Base-by-base conservation (phyloP, 2,329 filamentous ascomycete species). In the Periconia sp. region DNA sequence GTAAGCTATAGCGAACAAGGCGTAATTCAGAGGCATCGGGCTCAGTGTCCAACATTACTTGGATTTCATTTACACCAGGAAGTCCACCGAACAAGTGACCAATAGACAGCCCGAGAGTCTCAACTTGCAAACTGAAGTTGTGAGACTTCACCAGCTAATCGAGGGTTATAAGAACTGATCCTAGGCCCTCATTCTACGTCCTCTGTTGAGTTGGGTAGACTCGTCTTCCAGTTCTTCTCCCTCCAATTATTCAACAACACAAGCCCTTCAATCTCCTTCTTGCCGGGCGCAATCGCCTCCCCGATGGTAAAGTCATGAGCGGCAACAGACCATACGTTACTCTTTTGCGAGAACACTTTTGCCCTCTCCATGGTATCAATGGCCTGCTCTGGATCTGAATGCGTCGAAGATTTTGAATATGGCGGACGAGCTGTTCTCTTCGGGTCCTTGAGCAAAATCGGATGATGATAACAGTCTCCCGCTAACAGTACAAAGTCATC, bases 391-490 rank as follows among this genome's bases (percentile, higher is more conserved):
- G 61, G 57, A 23, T 66, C 60, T 2, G 48, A 23, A 40, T 67
- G 65, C 61, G 67, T 68, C 10, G 48, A 44, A 1, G 40, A 33
- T 32, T 63, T 64, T 0, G 57, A 51, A 31, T 54, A 63, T 3
- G 63, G 65, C 4, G 61, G 57, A 4, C 63, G 51, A n/a, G 63
- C 63, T 2, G 57, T 65, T 13, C 52, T 52, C 13, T 38, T 33
- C 1, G 65, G 65, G 17, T 66, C 58, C 17, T 58, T 48, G 22
- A 68, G 48, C 4, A 68, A 33, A 3, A 46, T 47, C 0, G 55
- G 56, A 35, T 67, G 65, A 31, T 68, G 65, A 29, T 59, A 66
- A 28, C 59, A 60, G 32, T 68, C 65, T 2, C 65, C 65, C 7
- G 60, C 63, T 16, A 68, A 33, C 22, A 68, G 36, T 8, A 66